Conservation (phyloP, 2,329 filamentous ascomycete genomes). For the Fusarium phyllophilum region DNA sequence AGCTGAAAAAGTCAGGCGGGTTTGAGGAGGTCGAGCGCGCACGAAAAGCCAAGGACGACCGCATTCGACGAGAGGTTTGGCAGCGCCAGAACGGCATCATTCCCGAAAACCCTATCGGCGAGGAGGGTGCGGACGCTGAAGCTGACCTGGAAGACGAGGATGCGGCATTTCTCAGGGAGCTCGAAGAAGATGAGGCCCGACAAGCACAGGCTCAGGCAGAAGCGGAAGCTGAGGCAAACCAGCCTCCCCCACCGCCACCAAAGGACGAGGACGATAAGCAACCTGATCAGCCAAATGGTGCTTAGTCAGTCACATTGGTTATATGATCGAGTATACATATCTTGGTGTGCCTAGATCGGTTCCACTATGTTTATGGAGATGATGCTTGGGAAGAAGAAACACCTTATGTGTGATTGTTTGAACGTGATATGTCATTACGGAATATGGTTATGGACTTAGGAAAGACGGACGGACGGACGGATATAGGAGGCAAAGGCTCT, state of each 20-base stretch:
- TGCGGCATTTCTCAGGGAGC: constrained; percentile 19
- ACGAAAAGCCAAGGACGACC: constrained; percentile 86
- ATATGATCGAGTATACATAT: constrained; percentile 2
- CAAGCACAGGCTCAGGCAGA: constrained; percentile 9
- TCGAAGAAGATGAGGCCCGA: constrained; percentile 7
- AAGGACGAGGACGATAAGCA: constrained; percentile 36
- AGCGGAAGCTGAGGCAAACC: constrained; percentile 5
- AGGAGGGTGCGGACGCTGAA: constrained; percentile 45
- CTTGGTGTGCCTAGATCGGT: constrained; percentile 4
- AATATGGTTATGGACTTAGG: constrained; percentile 15
- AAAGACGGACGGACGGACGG: neutral
- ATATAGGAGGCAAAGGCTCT: constrained; percentile 14
- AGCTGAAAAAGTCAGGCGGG: constrained; percentile 94
- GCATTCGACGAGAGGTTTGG: constrained; percentile 83
- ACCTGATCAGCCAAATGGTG: constrained; percentile 31
- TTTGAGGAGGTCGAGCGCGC: constrained; percentile 93
- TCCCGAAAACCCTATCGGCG: constrained; percentile 56
- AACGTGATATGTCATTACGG: constrained; percentile 21
- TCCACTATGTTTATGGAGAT: constrained; percentile 31
- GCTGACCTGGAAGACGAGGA: constrained; percentile 25
- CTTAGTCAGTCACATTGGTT: constrained; percentile 17
- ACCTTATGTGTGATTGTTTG: constrained; percentile 30
- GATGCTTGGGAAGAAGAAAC: constrained; percentile 29
- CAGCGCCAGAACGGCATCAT: constrained; percentile 70
- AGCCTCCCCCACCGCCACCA: constrained; percentile 18